Evolutionary conservation across 306 rosid species (phyloP).

Genomic region (Medicago truncatula): MtrunA17r5.0-ANR NC_053044.1:53527501-53528000

Average conservation of each 20-base stretch:
- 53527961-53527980: constrained; percentile 82
- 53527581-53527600: constrained; percentile 12
- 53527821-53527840: constrained; percentile 59
- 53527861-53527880: constrained; percentile 91
- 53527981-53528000: constrained; percentile 84
- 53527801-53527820: constrained; percentile 40
- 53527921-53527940: constrained; percentile 96
- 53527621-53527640: constrained; percentile 26
- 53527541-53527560: neutral
- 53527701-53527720: constrained; percentile 16
- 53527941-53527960: constrained; percentile 85
- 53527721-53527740: constrained; percentile 22
- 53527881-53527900: constrained; percentile 97
- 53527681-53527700: constrained; percentile 4
- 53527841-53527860: constrained; percentile 99
- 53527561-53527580: constrained; percentile 22
- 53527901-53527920: constrained; percentile 96
- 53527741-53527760: constrained; percentile 21
- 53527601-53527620: neutral
- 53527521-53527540: neutral
- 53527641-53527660: constrained; percentile 11
- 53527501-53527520: constrained; percentile 14
- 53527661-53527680: constrained; percentile 7
- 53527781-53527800: constrained; percentile 14
- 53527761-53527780: constrained; percentile 31